Evolutionary conservation across 1,284 basidiomycete genomes (phyloP), one percentile per base, ranked within the genome.

Genomic region (Pholiota adiposa): DNA sequence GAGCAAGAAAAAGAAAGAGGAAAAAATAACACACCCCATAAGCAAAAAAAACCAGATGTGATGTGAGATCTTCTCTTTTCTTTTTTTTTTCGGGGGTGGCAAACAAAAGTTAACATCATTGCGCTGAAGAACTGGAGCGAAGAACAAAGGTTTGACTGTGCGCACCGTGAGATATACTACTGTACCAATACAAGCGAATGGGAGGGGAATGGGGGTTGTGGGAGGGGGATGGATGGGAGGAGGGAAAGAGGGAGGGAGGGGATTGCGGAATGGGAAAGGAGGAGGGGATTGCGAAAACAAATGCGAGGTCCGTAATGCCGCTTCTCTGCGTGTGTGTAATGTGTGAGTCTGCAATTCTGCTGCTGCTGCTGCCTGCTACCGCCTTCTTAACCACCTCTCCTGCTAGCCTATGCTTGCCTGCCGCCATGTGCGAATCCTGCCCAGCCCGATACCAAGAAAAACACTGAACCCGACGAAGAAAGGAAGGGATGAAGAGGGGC

Each of bases 131-230:
- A 18, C 31, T 18, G 27, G 49, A 49, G 49, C 44, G 44, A 48
- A 38, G 65, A 66, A 72, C 70, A 70, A 71, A 31, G 69, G 65
- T 63, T 67, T 71, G 75, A 74, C 73, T 75, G 56, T 63, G 77
- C 77, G 75, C 70, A 79, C 78, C 78, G 73, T 71, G 75, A 77
- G 67, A 73, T 76, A 77, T 70, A 74, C 77, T 83, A 83, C 74
- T 77, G 76, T 80, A 80, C 71, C 78, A 79, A 78, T 80, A 83
- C 79, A 83, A 72, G 73, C 23, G 27, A 40, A 18, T 31, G 25
- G 36, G 14, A 31, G 18, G 48, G 55, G 48, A 27, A 41, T 40
- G 48, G 46, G 54, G 33, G 41, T 29, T 55, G 57, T 36, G 59
- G 31, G 34, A 33, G 44, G 25, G 50, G 27, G 31, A 44, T 27